A percentile compares a stretch with the other conserved stretches of the same genome.
Conservation (phyloP, 2,329 filamentous ascomycete genomes). For the Sclerotinia subarctica region DNA sequence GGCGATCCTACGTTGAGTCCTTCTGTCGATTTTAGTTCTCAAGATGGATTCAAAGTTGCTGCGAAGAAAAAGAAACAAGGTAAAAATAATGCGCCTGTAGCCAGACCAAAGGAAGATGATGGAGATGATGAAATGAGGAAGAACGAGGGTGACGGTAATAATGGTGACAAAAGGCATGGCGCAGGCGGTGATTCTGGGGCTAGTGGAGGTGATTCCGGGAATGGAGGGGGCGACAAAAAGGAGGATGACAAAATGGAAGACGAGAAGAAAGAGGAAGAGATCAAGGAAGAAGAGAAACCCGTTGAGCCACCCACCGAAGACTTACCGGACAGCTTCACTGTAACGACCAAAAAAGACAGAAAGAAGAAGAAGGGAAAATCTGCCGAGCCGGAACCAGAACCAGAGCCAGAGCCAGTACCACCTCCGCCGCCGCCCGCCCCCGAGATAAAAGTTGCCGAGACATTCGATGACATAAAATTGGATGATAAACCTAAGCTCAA, state of each 20-base stretch:
- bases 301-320: background rate
- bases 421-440: constrained; percentile 32
- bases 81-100: constrained; percentile 44
- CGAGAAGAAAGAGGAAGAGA: constrained; percentile 51
- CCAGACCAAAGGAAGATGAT: constrained; percentile 40
- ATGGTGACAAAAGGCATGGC: constrained; percentile 37
- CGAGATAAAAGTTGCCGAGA: constrained; percentile 44
- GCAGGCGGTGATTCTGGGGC: constrained; percentile 40
- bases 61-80: constrained; percentile 47
- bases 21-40: constrained; percentile 56
- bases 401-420: constrained; percentile 19
- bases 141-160: constrained; percentile 40
- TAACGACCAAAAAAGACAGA: constrained; percentile 40
- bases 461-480: constrained; percentile 69
- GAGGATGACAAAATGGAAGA: constrained; percentile 47
- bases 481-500: constrained; percentile 60
- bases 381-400: constrained; percentile 36
- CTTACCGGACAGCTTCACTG: constrained; percentile 1
- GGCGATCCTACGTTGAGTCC: constrained; percentile 46
- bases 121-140: constrained; percentile 48
- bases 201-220: constrained; percentile 36
- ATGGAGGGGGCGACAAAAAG: constrained; percentile 39
- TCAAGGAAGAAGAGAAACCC: constrained; percentile 30
- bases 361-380: constrained; percentile 49
- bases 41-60: constrained; percentile 53